Percentiles rank a stretch among this genome's conserved stretches.
Evolutionary conservation across 495 filamentous ascomycete species (phyloP).

Genomic region (Trichocladium uniseriatum): DNA sequence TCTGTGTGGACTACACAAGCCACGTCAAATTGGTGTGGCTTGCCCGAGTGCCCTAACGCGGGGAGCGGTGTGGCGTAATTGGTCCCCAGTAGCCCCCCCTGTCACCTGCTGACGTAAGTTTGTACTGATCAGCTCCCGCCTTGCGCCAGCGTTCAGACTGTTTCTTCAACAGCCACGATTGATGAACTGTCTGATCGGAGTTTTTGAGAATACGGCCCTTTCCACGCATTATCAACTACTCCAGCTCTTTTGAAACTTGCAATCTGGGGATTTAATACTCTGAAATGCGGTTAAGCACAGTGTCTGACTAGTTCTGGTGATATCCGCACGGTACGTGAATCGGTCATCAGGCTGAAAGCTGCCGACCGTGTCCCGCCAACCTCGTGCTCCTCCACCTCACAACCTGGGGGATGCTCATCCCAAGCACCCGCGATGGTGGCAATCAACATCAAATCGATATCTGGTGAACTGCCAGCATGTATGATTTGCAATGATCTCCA

Average conservation of each 20-base stretch:
- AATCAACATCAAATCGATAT: background rate
- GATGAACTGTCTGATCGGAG: no score
- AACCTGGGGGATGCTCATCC: conserved; percentile 12
- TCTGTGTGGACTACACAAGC: conserved; percentile 29
- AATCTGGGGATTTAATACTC: background rate
- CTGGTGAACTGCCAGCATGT: background rate
- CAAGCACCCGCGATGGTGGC: background rate
- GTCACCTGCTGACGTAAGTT: background rate
- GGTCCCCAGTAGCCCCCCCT: no score
- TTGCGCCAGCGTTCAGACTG: no score
- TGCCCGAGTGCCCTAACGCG: conserved; percentile 26
- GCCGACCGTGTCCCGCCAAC: conserved; percentile 5
- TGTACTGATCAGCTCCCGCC: no score
- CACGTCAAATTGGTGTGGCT: conserved; percentile 20
- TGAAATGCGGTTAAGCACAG: background rate
- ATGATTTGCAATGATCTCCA: background rate
- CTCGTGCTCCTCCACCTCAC: conserved; percentile 6
- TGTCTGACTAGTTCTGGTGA: background rate
- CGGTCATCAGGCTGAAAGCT: background rate
- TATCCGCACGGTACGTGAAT: conserved; percentile 15
- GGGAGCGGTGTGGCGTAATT: conserved; percentile 16
- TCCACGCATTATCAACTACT: no score
- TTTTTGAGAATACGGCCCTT: no score
- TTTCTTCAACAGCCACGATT: no score
- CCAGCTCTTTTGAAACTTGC: no score